Evolutionary conservation across 164 flowering plant genomes (phyloP).

Genomic region (Berberis vulgaris): DNA sequence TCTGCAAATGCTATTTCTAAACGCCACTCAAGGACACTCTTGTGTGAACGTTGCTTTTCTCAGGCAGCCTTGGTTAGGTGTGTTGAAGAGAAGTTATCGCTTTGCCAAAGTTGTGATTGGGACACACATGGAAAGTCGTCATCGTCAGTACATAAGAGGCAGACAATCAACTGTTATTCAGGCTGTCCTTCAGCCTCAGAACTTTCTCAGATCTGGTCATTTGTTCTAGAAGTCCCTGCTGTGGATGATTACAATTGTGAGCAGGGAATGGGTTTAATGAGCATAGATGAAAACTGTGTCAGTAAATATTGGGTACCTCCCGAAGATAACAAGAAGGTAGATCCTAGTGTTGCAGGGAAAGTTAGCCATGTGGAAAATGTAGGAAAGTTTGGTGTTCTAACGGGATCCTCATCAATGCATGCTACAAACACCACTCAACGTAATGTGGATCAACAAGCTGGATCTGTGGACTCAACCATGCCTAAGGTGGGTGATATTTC

Average conservation of each 20-base stretch:
- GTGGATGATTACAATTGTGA: constrained; percentile 45
- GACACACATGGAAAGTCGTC: constrained; percentile 30
- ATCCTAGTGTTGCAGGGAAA: constrained; percentile 2
- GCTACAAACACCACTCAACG: constrained; percentile 15
- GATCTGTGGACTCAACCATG: constrained; percentile 20
- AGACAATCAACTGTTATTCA: constrained; percentile 7
- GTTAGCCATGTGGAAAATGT: constrained; percentile 9
- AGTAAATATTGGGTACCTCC: constrained; percentile 20
- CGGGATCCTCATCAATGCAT: constrained; percentile 38
- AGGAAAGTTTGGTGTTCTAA: constrained; percentile 32
- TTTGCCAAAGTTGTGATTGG: constrained; percentile 90
- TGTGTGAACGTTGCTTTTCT: constrained; percentile 77
- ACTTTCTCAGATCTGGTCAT: constrained; percentile 11
- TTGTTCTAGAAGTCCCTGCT: constrained; percentile 42
- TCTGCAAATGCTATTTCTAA: constrained; percentile 88
- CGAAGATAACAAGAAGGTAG: constrained; percentile 23
- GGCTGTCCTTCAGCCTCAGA: constrained; percentile 3
- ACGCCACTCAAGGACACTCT: constrained; percentile 80
- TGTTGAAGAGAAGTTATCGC: constrained; percentile 57
- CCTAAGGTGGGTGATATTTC: constrained; percentile 35
- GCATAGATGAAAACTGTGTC: constrained; percentile 38
- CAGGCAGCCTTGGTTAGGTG: constrained; percentile 82
- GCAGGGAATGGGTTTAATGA: constrained; percentile 60
- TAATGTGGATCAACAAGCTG: background rate
- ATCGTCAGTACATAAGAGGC: constrained; percentile 4